These are phyloP conservation scores for Cordyceps fumosorosea DNA, from an alignment of 2,329 filamentous ascomycete species.

Conservation along the genomic window DNA sequence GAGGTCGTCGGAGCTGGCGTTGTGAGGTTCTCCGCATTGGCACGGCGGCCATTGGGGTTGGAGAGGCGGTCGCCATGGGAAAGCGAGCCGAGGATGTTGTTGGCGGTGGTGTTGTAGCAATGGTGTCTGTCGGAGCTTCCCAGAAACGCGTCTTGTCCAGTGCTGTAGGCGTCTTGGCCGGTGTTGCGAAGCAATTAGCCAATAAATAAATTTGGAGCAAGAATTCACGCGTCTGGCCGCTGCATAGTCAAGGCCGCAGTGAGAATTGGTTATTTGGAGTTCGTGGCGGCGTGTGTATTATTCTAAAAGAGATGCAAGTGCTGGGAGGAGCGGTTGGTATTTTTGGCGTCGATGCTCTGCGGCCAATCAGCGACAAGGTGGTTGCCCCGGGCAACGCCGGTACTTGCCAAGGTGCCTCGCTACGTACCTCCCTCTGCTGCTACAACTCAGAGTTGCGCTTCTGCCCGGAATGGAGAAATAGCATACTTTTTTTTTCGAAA, in stretches of 20 bases:
- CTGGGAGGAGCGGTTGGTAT: slow-evolving; percentile 15
- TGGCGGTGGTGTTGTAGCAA: not conserved
- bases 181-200: not conserved
- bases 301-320: slow-evolving; percentile 1
- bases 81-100: not conserved
- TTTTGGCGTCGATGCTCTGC: slow-evolving; percentile 20
- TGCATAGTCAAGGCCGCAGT: slow-evolving; percentile 7
- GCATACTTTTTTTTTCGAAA: no score
- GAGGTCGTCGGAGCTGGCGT: slow-evolving; percentile 46
- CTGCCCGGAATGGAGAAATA: no score
- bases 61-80: slow-evolving; percentile 47
- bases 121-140: not conserved
- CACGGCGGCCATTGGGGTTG: slow-evolving; percentile 48
- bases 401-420: not conserved
- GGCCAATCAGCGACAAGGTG: slow-evolving; percentile 24
- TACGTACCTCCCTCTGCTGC: no score
- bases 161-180: not conserved
- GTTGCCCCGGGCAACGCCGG: slow-evolving; percentile 11
- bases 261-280: not conserved
- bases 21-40: slow-evolving; percentile 47
- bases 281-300: slow-evolving; percentile 3
- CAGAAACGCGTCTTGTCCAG: not conserved
- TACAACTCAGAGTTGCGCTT: no score
- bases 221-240: slow-evolving; percentile 8
- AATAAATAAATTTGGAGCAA: slow-evolving; percentile 2